phyloP scores from a whole-genome alignment of 441 rosid species.

The Populus trichocarpa region DNA sequence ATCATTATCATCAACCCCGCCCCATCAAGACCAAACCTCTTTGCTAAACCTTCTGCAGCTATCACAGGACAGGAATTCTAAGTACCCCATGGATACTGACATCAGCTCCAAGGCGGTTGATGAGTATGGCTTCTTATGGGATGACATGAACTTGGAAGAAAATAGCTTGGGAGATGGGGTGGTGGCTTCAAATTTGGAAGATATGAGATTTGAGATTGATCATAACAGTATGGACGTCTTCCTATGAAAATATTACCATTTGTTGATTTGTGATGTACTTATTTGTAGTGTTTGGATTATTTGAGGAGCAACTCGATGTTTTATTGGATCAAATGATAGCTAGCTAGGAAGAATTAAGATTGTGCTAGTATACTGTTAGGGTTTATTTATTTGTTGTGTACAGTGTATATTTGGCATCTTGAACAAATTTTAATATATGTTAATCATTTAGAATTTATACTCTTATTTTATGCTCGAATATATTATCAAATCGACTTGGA shows the following conservation, averaged over 20 bases:
- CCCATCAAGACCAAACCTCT: slow-evolving; percentile 26
- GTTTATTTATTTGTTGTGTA: neutral
- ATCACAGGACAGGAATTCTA: slow-evolving; percentile 21
- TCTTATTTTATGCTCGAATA: neutral
- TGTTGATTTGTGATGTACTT: slow-evolving; percentile 9
- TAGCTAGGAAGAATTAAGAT: neutral
- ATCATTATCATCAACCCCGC: slow-evolving; percentile 28
- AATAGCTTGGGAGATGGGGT: slow-evolving; percentile 41
- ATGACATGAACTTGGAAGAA: slow-evolving; percentile 48
- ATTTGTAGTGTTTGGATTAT: slow-evolving; percentile 5
- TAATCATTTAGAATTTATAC: neutral
- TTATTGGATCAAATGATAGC: slow-evolving; percentile 1
- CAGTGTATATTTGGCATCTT: neutral
- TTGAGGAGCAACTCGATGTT: neutral
- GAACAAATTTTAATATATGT: slow-evolving; percentile 11
- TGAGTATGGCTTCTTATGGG: slow-evolving; percentile 57
- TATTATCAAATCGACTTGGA: neutral
- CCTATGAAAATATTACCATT: slow-evolving; percentile 31
- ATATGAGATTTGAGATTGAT: slow-evolving; percentile 52
- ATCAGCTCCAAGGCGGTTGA: slow-evolving; percentile 38
- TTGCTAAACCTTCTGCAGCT: slow-evolving; percentile 45
- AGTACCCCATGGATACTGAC: slow-evolving; percentile 5
- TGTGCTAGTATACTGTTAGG: neutral
- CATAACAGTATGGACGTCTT: slow-evolving; percentile 35
- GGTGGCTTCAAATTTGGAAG: slow-evolving; percentile 42